Evolutionary conservation across 352 stramenopile genomes (phyloP).

Genomic region (Phytophthora hybrid): DNA sequence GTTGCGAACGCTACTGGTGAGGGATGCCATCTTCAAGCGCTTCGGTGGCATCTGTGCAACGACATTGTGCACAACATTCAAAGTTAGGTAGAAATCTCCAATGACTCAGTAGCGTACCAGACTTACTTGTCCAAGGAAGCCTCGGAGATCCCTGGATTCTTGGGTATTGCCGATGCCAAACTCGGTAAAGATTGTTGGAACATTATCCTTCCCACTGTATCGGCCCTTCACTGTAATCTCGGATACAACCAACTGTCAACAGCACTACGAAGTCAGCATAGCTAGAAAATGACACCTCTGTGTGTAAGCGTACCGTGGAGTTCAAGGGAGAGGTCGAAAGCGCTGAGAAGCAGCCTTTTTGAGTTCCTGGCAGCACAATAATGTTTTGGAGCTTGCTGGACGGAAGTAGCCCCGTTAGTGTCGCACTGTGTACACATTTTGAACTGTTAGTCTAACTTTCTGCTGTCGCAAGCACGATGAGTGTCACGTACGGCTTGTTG

Average conservation of each 20-base stretch:
- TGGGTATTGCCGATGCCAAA: slow-evolving; percentile 50
- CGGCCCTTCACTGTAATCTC: slow-evolving; percentile 70
- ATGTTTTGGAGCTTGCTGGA: slow-evolving; percentile 60
- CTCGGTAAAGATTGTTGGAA: slow-evolving; percentile 65
- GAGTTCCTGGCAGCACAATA: slow-evolving; percentile 49
- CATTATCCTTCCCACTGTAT: slow-evolving; percentile 58
- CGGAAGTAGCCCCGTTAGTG: slow-evolving; percentile 52
- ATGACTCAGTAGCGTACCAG: neutral
- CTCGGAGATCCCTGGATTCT: slow-evolving; percentile 62
- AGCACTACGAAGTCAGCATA: neutral
- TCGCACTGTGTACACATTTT: slow-evolving; percentile 31
- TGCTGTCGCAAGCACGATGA: neutral
- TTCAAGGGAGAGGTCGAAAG: slow-evolving; percentile 56
- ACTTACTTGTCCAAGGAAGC: slow-evolving; percentile 43
- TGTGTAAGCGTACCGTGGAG: slow-evolving; percentile 35
- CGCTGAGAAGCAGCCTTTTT: slow-evolving; percentile 56
- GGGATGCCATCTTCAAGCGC: slow-evolving; percentile 62
- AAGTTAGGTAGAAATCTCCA: neutral
- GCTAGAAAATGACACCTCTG: neutral
- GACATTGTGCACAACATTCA: slow-evolving; percentile 10
- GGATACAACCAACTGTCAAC: slow-evolving; percentile 49
- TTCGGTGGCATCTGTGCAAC: slow-evolving; percentile 42
- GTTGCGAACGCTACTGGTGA: slow-evolving; percentile 49
- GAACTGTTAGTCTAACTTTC: slow-evolving; percentile 14
- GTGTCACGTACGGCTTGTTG: slow-evolving; percentile 54